Base-by-base conservation (phyloP, 1,284 basidiomycete species). In the Irpex rosettiformis region DNA sequence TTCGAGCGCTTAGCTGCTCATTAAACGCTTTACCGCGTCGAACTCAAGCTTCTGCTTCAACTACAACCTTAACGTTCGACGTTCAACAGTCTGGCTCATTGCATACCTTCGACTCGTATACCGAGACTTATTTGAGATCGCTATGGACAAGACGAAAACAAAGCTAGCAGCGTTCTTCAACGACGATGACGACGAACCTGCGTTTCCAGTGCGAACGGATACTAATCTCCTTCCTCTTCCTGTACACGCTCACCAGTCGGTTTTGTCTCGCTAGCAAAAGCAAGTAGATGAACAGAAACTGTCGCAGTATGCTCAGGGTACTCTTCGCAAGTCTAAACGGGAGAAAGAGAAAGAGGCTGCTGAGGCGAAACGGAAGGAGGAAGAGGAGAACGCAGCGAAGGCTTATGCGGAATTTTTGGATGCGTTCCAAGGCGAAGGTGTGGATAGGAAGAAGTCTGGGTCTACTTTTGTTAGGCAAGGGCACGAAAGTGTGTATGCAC, bases 321-420 rank as follows among this genome's bases (percentile, higher is more conserved):
- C 81, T 30, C 80, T 86, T 45, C 80, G 85, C 55, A 93, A 93
- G 72, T 91, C 91, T 24, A 81, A 84, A 55, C 76, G 87, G 57
- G 91, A 96, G 73, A 94, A 91, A 69, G 94, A 97, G 69, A 84
- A 89, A 65, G 94, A 97, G 70, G 87, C 86, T 53, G 94, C 93
- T 51, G 91, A 93, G 58, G 91, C 89, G 30, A 95, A 94, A 75
- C 86, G 86, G 69, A 85, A 80, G 64, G 87, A 92, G 69, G 88
- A 91, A 66, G 93, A 95, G 68, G 89, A 89, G 60, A 82, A 86
- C 65, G 87, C 88, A 47, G 88, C 83, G 4, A 84, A 81, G 67
- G 88, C 87, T 3, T 94, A 94, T 70, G 90, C 87, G 3, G 94
- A 96, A 68, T 96, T 94, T 71, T 72, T 95, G 63, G 88, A 93